Percentiles rank a stretch among this genome's conserved stretches.
These are phyloP conservation scores for Fonsecaea pedrosoi DNA, from an alignment of 2,329 filamentous ascomycete genomes.

Conservation along the genomic window DNA sequence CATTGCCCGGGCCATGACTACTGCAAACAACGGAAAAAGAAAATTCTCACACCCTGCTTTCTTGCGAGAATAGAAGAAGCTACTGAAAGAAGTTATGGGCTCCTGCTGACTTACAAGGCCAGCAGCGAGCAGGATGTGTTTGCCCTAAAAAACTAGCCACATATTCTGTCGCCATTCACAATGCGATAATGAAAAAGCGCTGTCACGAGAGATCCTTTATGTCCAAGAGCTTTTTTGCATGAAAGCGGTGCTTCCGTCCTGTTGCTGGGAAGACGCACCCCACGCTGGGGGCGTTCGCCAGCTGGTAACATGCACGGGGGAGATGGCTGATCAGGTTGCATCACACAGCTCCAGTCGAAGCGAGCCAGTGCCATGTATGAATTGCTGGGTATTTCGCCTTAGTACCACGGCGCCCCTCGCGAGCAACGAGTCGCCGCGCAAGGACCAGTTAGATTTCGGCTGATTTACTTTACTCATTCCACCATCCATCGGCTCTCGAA, in stretches of 20 bases:
- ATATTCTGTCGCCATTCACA: not conserved
- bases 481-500: constrained; percentile 8
- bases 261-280: constrained; percentile 7
- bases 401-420: not conserved
- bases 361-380: constrained; percentile 15
- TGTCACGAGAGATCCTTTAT: not conserved
- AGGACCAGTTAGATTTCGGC: constrained; percentile 5
- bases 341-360: constrained; percentile 15
- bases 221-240: not conserved
- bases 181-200: not conserved
- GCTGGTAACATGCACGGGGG: constrained; percentile 8
- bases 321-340: constrained; percentile 11
- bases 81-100: not conserved
- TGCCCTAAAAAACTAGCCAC: not conserved
- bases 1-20: constrained; percentile 15
- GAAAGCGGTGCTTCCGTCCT: not conserved
- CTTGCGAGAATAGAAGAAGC: not conserved
- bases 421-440: not conserved
- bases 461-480: constrained; percentile 6
- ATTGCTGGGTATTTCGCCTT: not conserved
- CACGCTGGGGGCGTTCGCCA: constrained; percentile 14
- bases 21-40: constrained; percentile 1
- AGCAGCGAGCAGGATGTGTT: not conserved
- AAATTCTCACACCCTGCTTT: not conserved
- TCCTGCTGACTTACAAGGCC: not conserved